Evolutionary conservation across 2,329 filamentous ascomycete species (phyloP), one percentile per base, ranked within the genome.

Genomic region (Parafenestella ontariensis): DNA sequence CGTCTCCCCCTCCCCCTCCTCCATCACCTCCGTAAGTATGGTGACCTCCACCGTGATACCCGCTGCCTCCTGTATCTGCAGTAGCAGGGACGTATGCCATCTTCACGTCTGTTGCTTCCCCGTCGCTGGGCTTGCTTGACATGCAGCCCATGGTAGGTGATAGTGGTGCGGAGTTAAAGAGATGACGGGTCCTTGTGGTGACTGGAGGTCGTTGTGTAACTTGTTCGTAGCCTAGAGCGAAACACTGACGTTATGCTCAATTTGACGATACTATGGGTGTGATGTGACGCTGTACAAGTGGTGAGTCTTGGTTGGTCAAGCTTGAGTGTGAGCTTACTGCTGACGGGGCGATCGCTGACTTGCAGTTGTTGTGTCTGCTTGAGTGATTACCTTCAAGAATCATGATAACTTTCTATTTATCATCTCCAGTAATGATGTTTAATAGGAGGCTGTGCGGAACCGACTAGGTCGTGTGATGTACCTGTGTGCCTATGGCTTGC

Each of bases 121-220:
- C 15, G 31, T 34, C 29, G 31, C 17, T n/a, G 28, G 50, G 18
- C 31, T 56, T 60, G 50, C 49, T 56, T 17, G 53, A 54, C 31
- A 53, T 53, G 42, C 53, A 59, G 17, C 56, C 49, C 53, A 59
- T 56, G n/a, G 40, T 28, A 28, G 40, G 40, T 24, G 23, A 42
- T 5, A 13, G 15, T 42, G 40, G 40, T 17, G 15, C 11, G 20
- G 10, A 5, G 39, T 24, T 11, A 24, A 5, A 26, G 24, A 26
- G 5, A 26, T 9, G 24, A 26, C 9, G 11, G 28, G 11, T 31
- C 28, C 28, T 31, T 3, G 28, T 13, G 28, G 8, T 31, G 28
- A 31, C 13, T 31, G 28, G 28, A 31, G 13, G 11, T 13, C 13
- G 8, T 39, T 39, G 36, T 39, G 4, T 13, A 18, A 11, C 17